Percentiles rank a stretch among this genome's conserved stretches.
Conservation (phyloP, 139 green algal genomes). For the Trebouxia sp. region DNA sequence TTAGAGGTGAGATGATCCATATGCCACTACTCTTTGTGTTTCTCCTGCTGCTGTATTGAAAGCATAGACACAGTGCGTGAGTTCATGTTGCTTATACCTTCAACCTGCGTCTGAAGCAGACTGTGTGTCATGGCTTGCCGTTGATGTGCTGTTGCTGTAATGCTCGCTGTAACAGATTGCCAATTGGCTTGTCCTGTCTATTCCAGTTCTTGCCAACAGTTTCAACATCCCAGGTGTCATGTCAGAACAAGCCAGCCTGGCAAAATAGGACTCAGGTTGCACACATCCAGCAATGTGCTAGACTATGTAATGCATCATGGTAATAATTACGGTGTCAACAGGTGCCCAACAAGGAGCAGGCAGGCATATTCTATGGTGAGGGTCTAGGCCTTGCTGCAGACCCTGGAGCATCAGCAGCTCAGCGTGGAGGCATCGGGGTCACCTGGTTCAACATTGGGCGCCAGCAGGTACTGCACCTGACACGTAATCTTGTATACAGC, state of each 20-base stretch:
- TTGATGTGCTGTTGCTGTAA: not conserved
- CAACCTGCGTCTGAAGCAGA: not conserved
- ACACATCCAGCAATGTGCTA: too few species aligned
- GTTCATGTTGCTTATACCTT: not conserved
- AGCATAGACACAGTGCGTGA: too few species aligned
- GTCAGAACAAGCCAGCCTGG: too few species aligned
- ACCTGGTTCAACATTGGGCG: slow-evolving; percentile 22
- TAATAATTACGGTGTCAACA: not conserved
- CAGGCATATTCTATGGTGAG: slow-evolving; percentile 11
- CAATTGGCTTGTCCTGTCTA: not conserved
- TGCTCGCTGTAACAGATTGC: too few species aligned
- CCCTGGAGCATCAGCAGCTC: not conserved
- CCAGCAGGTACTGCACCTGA: not conserved
- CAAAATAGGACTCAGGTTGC: too few species aligned
- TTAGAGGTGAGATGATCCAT: not conserved
- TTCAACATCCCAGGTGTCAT: not conserved
- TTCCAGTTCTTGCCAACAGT: not conserved
- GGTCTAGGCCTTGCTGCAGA: slow-evolving; percentile 8
- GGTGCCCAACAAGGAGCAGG: not conserved
- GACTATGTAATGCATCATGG: too few species aligned
- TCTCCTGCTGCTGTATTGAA: too few species aligned
- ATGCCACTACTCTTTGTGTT: too few species aligned
- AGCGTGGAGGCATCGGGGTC: slow-evolving; percentile 13
- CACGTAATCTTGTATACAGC: too few species aligned
- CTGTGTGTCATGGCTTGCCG: not conserved